Conservation (phyloP, 164 flowering plant species). For the Tetrastigma voinierianum region DNA sequence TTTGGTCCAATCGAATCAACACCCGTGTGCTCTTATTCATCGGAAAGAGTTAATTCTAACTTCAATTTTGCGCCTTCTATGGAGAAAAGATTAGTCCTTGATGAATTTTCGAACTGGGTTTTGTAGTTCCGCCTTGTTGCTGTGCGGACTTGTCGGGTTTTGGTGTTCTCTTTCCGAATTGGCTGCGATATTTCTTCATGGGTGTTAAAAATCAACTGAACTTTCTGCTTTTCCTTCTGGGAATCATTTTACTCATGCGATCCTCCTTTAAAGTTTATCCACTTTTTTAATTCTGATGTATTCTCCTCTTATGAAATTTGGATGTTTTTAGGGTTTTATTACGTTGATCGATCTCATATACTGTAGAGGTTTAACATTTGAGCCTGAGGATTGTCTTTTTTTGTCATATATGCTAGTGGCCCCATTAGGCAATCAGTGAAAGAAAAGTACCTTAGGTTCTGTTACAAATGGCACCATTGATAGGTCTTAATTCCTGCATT, state of each 20-base stretch:
- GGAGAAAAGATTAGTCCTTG: no score
- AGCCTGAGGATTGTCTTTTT: no score
- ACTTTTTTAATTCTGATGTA: slow-evolving; percentile 3
- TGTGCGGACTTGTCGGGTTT: background rate
- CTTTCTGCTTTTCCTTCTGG: background rate
- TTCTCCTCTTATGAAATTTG: slow-evolving; percentile 1
- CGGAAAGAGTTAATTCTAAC: no score
- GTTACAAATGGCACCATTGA: slow-evolving; percentile 19
- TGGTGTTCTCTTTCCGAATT: background rate
- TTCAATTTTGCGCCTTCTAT: no score
- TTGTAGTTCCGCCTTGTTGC: background rate
- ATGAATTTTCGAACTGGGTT: background rate
- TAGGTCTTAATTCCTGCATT: slow-evolving; percentile 8
- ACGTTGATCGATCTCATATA: no score
- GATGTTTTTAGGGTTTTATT: background rate
- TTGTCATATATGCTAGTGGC: background rate
- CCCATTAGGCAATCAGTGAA: background rate
- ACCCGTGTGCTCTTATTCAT: no score
- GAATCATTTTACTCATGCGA: no score
- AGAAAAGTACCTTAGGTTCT: slow-evolving; percentile 2
- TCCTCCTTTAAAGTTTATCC: background rate
- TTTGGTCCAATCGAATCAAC: no score
- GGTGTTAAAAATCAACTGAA: background rate
- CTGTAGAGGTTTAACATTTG: no score
- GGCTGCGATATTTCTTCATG: background rate